Percentiles rank a stretch among this genome's conserved stretches.
Evolutionary conservation across 176 grass and related monocot genomes (phyloP).

Genomic region (Ensete ventricosum): DNA sequence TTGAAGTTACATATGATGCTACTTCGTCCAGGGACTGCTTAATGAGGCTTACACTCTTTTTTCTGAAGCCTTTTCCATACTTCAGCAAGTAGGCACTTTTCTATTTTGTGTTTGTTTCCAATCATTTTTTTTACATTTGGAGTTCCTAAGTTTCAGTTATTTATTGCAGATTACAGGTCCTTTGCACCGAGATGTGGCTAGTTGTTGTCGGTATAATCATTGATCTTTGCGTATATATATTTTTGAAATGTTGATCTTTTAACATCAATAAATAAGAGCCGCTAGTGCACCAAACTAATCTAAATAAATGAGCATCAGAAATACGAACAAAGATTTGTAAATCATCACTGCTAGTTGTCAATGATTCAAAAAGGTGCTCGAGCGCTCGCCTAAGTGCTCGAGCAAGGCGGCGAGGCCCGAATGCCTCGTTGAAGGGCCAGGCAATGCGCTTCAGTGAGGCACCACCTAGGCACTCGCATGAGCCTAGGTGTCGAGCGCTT

Average conservation of each 20-base stretch:
- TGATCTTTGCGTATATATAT: conserved; percentile 8
- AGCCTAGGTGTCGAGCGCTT: no score
- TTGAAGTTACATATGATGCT: neutral
- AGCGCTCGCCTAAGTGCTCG: no score
- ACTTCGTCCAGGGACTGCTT: conserved; percentile 61
- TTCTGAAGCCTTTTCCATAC: conserved; percentile 91
- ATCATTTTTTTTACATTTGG: conserved; percentile 1
- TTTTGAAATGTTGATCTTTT: no score
- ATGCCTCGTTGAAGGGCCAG: no score
- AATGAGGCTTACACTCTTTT: conserved; percentile 89
- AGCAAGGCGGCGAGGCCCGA: no score
- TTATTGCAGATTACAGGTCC: conserved; percentile 78
- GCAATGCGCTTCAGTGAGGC: no score
- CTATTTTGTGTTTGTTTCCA: neutral
- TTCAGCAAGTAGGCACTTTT: conserved; percentile 66
- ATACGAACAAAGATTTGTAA: no score
- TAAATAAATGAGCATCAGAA: no score
- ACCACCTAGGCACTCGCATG: no score
- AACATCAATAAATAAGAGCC: no score
- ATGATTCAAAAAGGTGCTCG: no score
- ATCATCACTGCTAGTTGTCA: neutral
- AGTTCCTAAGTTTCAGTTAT: conserved; percentile 3
- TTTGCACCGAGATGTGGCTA: conserved; percentile 94
- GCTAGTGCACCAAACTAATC: no score
- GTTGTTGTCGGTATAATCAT: conserved; percentile 72